phyloP scores from a whole-genome alignment of 2,329 filamentous ascomycete genomes.

The Pezicula neosporulosa region DNA sequence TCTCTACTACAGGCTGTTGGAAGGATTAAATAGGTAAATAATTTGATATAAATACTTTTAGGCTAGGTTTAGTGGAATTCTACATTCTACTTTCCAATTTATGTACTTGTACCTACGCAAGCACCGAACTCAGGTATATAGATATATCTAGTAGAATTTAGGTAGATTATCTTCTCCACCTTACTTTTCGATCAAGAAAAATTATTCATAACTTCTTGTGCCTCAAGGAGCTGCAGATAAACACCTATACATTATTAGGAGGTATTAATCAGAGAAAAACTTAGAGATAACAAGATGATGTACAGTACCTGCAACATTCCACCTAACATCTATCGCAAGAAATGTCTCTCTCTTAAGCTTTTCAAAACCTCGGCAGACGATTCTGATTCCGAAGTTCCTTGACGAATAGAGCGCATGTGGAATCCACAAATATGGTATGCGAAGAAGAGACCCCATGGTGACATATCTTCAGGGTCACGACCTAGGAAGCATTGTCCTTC shows the following conservation, averaged over 20 bases:
- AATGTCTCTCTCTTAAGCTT: neutral
- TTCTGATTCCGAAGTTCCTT: neutral
- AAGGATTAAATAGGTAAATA: too few relatives aligned
- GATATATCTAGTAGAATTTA: too few relatives aligned
- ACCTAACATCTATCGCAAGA: neutral
- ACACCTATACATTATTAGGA: conserved; percentile 1
- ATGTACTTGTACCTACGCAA: too few relatives aligned
- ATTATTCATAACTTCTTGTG: conserved; percentile 6
- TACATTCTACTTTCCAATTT: too few relatives aligned
- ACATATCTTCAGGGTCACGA: conserved; percentile 1
- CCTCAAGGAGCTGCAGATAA: conserved; percentile 8
- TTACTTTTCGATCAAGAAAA: conserved; percentile 1
- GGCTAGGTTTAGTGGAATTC: too few relatives aligned
- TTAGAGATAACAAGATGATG: neutral
- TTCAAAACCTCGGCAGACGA: neutral
- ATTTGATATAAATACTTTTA: too few relatives aligned
- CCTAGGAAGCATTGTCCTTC: conserved; percentile 1
- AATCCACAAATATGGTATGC: conserved; percentile 1
- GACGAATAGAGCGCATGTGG: neutral
- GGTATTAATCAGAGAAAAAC: neutral
- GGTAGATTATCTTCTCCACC: neutral
- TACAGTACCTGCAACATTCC: conserved; percentile 4
- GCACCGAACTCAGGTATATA: too few relatives aligned
- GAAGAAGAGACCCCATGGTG: conserved; percentile 7
- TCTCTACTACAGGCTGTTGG: too few relatives aligned